These are phyloP conservation scores for Sporothrix pseudoabietina DNA, from an alignment of 2,329 filamentous ascomycete genomes.

Conservation along the genomic window DNA sequence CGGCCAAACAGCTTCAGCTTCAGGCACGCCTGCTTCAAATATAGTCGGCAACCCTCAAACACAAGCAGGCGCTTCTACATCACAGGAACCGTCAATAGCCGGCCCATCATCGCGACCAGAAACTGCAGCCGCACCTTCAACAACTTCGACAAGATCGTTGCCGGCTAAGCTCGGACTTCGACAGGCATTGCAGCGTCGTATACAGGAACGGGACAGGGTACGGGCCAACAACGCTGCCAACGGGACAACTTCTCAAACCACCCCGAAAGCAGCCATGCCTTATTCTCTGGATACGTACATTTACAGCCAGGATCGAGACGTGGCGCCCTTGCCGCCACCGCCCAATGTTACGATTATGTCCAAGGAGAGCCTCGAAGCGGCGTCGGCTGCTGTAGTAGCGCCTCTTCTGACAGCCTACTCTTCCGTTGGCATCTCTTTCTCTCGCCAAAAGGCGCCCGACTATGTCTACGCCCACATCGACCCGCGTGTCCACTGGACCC, in stretches of 20 bases:
- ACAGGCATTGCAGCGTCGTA: background rate
- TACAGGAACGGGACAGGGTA: background rate
- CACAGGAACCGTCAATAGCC: background rate
- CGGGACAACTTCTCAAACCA: background rate
- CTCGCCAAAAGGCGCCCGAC: background rate
- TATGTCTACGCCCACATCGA: conserved; percentile 50
- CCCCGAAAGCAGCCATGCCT: background rate
- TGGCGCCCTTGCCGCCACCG: conserved; percentile 35
- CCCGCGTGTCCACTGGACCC: conserved; percentile 53
- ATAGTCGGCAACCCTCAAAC: background rate
- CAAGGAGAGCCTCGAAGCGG: conserved; percentile 24
- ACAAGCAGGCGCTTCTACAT: background rate
- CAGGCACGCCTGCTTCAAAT: background rate
- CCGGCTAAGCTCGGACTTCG: background rate
- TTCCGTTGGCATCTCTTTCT: background rate
- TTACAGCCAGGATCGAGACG: conserved; percentile 37
- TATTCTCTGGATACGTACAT: conserved; percentile 37
- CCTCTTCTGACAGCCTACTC: background rate
- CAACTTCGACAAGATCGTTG: background rate
- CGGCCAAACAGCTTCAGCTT: background rate
- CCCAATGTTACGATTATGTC: conserved; percentile 32
- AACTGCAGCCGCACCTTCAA: background rate
- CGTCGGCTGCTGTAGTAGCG: background rate
- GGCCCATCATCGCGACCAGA: background rate
- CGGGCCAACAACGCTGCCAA: background rate